Evolutionary conservation across 768 basidiomycete genomes (phyloP).

Genomic region (Chalciporus piperatus): DNA sequence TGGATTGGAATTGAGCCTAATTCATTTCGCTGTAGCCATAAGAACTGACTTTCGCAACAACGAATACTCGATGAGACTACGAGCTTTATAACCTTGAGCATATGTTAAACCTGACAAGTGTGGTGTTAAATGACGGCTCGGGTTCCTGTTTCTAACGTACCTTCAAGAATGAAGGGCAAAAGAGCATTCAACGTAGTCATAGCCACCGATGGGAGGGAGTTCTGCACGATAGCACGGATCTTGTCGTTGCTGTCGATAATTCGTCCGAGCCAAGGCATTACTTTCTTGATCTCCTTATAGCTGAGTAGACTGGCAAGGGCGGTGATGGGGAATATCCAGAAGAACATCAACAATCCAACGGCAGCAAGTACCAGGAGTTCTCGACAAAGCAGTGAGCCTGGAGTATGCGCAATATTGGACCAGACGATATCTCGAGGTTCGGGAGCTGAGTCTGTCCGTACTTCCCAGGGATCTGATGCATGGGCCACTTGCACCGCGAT

Average conservation of each 20-base stretch:
- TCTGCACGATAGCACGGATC: constrained; percentile 87
- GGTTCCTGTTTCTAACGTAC: constrained; percentile 35
- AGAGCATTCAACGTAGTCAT: constrained; percentile 88
- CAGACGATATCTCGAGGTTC: constrained; percentile 96
- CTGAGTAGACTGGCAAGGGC: constrained; percentile 84
- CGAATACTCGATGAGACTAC: constrained; percentile 93
- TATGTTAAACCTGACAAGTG: constrained; percentile 64
- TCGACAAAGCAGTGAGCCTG: constrained; percentile 56
- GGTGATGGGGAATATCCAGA: constrained; percentile 91
- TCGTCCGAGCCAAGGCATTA: constrained; percentile 82
- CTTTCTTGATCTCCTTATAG: constrained; percentile 90
- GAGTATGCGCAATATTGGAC: constrained; percentile 79
- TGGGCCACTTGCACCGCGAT: constrained; percentile 85
- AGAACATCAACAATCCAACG: constrained; percentile 76
- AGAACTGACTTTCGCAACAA: constrained; percentile 79
- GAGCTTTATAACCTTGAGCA: constrained; percentile 83
- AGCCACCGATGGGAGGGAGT: constrained; percentile 87
- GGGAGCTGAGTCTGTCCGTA: constrained; percentile 74
- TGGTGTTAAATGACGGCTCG: not conserved
- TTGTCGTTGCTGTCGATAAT: constrained; percentile 81
- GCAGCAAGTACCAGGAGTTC: constrained; percentile 67
- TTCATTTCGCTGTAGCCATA: not conserved
- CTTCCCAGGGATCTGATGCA: constrained; percentile 61
- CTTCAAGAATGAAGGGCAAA: constrained; percentile 87
- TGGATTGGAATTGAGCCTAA: constrained; percentile 32